These are phyloP conservation scores for Stenocarpella maydis DNA, from an alignment of 2,329 filamentous ascomycete species.

Conservation along the genomic window DNA sequence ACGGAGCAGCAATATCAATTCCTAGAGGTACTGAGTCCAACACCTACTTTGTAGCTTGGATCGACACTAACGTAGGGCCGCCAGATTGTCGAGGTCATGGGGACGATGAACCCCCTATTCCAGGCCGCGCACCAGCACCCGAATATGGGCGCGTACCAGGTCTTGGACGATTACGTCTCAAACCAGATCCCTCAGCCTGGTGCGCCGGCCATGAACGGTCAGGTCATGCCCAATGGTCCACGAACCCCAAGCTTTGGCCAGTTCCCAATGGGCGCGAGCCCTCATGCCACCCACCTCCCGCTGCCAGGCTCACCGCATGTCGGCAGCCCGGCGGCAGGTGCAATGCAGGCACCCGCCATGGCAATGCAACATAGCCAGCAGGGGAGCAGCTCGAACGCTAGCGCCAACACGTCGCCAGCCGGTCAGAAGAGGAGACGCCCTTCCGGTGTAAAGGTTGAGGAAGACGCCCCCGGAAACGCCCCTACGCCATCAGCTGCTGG, in stretches of 20 bases:
- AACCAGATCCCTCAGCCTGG: slow-evolving; percentile 52
- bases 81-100: slow-evolving; percentile 71
- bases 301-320: slow-evolving; percentile 69
- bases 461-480: slow-evolving; percentile 57
- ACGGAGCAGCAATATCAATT: slow-evolving; percentile 70
- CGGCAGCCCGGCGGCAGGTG: slow-evolving; percentile 67
- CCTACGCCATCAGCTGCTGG: slow-evolving; percentile 55
- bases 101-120: slow-evolving; percentile 72
- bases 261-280: slow-evolving; percentile 67
- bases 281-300: slow-evolving; percentile 66
- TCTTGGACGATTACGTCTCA: slow-evolving; percentile 67
- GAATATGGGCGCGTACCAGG: slow-evolving; percentile 62
- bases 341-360: slow-evolving; percentile 72
- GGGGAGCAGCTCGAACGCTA: slow-evolving; percentile 71
- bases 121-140: slow-evolving; percentile 49
- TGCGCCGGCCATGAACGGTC: slow-evolving; percentile 55
- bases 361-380: slow-evolving; percentile 74
- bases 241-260: slow-evolving; percentile 64
- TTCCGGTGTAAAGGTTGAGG: slow-evolving; percentile 64
- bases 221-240: slow-evolving; percentile 53
- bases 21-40: slow-evolving; percentile 61
- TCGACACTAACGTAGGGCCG: slow-evolving; percentile 40
- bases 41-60: slow-evolving; percentile 1
- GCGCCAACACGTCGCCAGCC: slow-evolving; percentile 71
- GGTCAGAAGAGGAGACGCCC: slow-evolving; percentile 67